A percentile compares a stretch with the other conserved stretches of the same genome.
These are phyloP conservation scores for Dactylonectria estremocensis DNA, from an alignment of 2,329 filamentous ascomycete genomes.

Conservation along the genomic window DNA sequence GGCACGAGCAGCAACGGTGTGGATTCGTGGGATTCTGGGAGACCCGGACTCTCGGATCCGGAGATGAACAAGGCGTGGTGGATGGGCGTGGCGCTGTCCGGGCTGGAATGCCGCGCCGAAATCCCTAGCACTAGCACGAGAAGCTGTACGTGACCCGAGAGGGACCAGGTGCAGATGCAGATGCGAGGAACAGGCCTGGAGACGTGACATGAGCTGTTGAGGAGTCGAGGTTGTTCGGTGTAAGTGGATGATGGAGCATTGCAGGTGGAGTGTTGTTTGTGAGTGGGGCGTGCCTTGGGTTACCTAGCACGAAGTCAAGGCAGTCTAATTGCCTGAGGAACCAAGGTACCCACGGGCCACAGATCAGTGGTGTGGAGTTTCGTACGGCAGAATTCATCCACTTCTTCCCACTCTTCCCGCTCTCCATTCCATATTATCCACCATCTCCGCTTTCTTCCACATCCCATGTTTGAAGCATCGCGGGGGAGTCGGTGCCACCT, in stretches of 20 bases:
- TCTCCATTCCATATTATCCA: not conserved
- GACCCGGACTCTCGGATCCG: slow-evolving; percentile 26
- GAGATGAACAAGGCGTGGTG: slow-evolving; percentile 31
- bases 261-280: not conserved
- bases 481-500: not conserved
- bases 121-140: slow-evolving; percentile 45
- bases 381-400: slow-evolving; percentile 8
- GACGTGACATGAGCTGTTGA: slow-evolving; percentile 2
- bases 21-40: slow-evolving; percentile 26
- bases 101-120: slow-evolving; percentile 45
- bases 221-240: slow-evolving; percentile 1
- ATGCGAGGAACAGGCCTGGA: slow-evolving; percentile 12
- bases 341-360: no score
- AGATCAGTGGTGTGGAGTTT: slow-evolving; percentile 3
- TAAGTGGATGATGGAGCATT: slow-evolving; percentile 17
- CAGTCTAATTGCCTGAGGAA: not conserved
- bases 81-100: not conserved
- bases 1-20: slow-evolving; percentile 24
- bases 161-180: slow-evolving; percentile 21
- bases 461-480: not conserved
- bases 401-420: not conserved
- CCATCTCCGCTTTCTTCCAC: not conserved
- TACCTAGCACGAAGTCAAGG: no score
- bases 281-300: slow-evolving; percentile 3
- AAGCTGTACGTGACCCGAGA: slow-evolving; percentile 13